Evolutionary conservation across 2,329 filamentous ascomycete species (phyloP), one percentile per base, ranked within the genome.

Genomic region (Epichloe sibirici): DNA sequence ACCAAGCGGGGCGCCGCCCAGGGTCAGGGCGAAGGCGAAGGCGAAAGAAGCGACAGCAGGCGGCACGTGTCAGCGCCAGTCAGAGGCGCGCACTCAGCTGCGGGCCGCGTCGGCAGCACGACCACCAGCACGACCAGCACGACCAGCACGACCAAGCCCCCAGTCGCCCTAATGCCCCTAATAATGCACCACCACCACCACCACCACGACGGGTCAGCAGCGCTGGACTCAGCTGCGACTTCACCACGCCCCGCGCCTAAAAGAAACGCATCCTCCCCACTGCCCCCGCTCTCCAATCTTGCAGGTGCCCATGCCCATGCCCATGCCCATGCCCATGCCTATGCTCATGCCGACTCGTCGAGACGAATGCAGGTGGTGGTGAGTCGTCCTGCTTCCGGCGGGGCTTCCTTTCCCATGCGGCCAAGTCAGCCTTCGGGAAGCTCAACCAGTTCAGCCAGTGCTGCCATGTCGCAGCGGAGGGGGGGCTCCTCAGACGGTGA

Each of bases 401-500:
- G 71, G 52, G 62, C 64, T 37, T 62, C 66, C 53, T 66, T 66
- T 52, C 65, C 66, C 38, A 58, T 61, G 43, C 66, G 72, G 58
- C 65, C 66, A 48, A 66, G 68, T 55, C 74, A 74, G 54, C 66
- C 70, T 48, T 74, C 71, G 43, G 68, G 67, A 57, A 65, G 71
- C 65, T 66, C 65, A 51, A 65, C 68, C 53, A 70, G 71, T 64
- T 71, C 71, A 23, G 42, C 52, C 15, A 48, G 51, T 59, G 66
- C 67, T 52, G 67, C 68, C 53, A 71, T 71, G 65, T 70, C 67
- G 54, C 67, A 68, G 55, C 61, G 64, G 43, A 61, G 64, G 56
- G 58, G 58, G 57, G 79, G 81, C 56, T 83, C 82, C 55, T 88
- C 83, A 31, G 86, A 90, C 59, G 77, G 79, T 62, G 84, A 88